A percentile compares a stretch with the other conserved stretches of the same genome.
phyloP scores from a whole-genome alignment of 164 flowering plant genomes.

The Piper longum region DNA sequence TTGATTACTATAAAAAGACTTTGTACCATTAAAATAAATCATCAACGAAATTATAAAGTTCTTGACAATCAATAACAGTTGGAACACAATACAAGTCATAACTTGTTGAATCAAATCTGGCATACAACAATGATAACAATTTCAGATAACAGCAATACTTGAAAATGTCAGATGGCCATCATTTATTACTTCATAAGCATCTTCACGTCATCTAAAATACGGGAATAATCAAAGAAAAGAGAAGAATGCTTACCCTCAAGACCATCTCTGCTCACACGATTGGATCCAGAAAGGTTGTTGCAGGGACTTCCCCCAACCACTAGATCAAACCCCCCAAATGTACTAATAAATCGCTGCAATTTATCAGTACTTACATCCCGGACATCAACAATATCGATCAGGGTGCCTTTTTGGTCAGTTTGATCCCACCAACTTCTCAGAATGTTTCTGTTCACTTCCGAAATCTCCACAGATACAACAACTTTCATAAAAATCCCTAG shows the following conservation, averaged over 20 bases:
- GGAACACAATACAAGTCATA: too few relatives aligned
- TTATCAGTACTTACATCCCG: conserved; percentile 9
- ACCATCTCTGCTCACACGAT: conserved; percentile 23
- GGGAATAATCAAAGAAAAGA: conserved; percentile 21
- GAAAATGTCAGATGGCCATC: too few relatives aligned
- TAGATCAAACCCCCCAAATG: conserved; percentile 26
- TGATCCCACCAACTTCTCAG: conserved; percentile 35
- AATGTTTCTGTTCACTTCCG: conserved; percentile 58
- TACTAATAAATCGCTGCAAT: conserved; percentile 11
- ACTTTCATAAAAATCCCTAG: conserved; percentile 66
- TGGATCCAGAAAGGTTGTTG: conserved; percentile 24
- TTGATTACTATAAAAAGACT: too few relatives aligned
- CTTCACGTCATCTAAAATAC: conserved; percentile 15
- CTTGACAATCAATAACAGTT: too few relatives aligned
- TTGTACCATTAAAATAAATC: too few relatives aligned
- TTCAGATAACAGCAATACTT: too few relatives aligned
- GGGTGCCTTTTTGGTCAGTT: conserved; percentile 20
- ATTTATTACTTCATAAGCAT: conserved; percentile 6
- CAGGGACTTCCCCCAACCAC: conserved; percentile 32
- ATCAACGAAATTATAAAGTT: too few relatives aligned
- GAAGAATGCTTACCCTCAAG: conserved; percentile 24
- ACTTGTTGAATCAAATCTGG: too few relatives aligned
- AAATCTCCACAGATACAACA: conserved; percentile 78
- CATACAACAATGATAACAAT: too few relatives aligned
- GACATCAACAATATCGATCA: conserved; percentile 18